Conservation (phyloP, 345 rosid species). For the Bretschneidera sinensis region DNA sequence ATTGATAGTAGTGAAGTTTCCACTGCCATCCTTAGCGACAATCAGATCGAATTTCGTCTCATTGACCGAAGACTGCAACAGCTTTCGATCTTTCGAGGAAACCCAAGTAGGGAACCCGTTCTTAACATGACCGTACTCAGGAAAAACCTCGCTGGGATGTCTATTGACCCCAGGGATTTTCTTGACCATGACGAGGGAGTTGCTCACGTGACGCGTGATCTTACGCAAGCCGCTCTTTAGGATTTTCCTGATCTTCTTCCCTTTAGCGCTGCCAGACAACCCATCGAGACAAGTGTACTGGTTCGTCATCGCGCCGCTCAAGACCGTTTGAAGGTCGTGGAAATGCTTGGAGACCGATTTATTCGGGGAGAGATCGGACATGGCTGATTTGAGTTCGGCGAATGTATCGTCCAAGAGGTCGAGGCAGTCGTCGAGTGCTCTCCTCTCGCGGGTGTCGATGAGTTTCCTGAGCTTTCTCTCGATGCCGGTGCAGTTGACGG, state of each 20-base stretch:
- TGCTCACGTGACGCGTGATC: constrained; percentile 60
- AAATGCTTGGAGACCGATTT: constrained; percentile 24
- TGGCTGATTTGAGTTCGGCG: constrained; percentile 37
- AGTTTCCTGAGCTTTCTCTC: constrained; percentile 15
- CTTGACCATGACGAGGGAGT: constrained; percentile 59
- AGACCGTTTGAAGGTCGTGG: constrained; percentile 54
- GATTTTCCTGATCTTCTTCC: constrained; percentile 25
- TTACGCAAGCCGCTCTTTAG: constrained; percentile 43
- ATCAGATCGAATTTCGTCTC: constrained; percentile 35
- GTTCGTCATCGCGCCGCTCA: constrained; percentile 76
- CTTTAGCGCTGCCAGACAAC: constrained; percentile 41
- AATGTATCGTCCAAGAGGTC: constrained; percentile 51
- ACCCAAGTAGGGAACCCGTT: constrained; percentile 65
- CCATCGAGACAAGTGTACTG: constrained; percentile 94
- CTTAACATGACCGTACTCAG: constrained; percentile 33
- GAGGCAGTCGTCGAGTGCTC: constrained; percentile 62
- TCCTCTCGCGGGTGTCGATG: constrained; percentile 31
- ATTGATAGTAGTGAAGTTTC: constrained; percentile 52
- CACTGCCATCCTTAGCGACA: constrained; percentile 75
- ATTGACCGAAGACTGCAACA: constrained; percentile 36
- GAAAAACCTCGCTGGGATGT: constrained; percentile 26
- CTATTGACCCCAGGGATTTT: constrained; percentile 42
- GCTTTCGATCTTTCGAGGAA: constrained; percentile 36
- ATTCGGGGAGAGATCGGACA: constrained; percentile 37
- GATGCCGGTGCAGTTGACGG: constrained; percentile 43